phyloP scores from a whole-genome alignment of 345 rosid genomes.

The Leavenworthia alabamica region DNA sequence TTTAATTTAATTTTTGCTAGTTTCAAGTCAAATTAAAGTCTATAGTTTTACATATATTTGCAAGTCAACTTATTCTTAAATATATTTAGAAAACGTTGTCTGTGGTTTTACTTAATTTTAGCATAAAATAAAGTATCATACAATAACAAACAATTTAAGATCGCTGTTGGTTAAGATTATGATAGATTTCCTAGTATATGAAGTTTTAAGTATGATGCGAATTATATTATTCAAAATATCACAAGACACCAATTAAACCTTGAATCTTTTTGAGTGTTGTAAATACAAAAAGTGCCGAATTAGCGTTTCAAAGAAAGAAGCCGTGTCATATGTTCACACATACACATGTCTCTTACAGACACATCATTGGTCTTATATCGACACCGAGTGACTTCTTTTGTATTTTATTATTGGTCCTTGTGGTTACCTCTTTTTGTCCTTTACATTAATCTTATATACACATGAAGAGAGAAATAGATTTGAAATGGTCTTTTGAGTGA shows the following conservation, averaged over 20 bases:
- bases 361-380: conserved; percentile 17
- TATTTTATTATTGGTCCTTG: conserved; percentile 25
- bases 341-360: conserved; percentile 24
- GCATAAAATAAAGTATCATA: neutral
- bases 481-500: neutral
- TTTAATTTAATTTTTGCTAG: neutral
- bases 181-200: neutral
- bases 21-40: neutral
- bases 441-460: conserved; percentile 1
- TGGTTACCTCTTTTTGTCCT: conserved; percentile 4
- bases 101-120: neutral
- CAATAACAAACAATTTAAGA: neutral
- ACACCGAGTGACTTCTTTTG: conserved; percentile 26
- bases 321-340: conserved; percentile 21
- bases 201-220: neutral
- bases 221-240: neutral
- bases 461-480: neutral
- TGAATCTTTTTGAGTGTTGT: neutral
- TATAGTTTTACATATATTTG: neutral
- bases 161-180: neutral
- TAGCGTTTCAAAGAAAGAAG: conserved; percentile 5
- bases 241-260: neutral
- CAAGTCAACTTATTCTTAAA: neutral
- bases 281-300: neutral
- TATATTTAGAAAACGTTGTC: neutral